Evolutionary conservation across 345 rosid genomes (phyloP).

Genomic region (Syzygium oleosum): DNA sequence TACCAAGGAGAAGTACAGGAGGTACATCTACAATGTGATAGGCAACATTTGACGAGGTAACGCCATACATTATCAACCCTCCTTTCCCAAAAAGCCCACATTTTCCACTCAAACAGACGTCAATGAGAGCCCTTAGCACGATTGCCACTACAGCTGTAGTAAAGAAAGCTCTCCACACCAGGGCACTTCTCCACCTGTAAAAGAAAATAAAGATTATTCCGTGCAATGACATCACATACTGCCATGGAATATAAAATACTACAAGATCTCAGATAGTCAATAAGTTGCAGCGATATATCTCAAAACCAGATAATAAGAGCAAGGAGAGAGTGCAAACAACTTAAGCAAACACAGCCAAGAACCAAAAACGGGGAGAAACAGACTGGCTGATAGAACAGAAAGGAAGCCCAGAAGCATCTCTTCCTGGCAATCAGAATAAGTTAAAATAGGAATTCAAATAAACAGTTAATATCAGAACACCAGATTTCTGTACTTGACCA

Average conservation of each 20-base stretch:
- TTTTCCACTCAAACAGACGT: slow-evolving; percentile 69
- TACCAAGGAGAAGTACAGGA: slow-evolving; percentile 69
- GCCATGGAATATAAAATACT: background rate
- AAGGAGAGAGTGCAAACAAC: background rate
- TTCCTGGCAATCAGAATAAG: background rate
- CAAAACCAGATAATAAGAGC: background rate
- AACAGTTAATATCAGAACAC: background rate
- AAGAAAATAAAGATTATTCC: background rate
- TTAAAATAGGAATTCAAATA: background rate
- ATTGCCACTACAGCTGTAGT: slow-evolving; percentile 85
- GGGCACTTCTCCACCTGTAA: slow-evolving; percentile 88
- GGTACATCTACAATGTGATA: slow-evolving; percentile 77
- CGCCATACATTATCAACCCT: slow-evolving; percentile 87
- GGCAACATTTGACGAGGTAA: slow-evolving; percentile 49
- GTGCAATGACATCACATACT: background rate
- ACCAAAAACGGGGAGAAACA: background rate
- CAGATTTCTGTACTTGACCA: background rate
- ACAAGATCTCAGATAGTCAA: background rate
- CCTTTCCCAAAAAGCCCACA: slow-evolving; percentile 94
- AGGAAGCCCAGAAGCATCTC: background rate
- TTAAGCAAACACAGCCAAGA: background rate
- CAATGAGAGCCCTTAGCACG: slow-evolving; percentile 78
- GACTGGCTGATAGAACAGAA: background rate
- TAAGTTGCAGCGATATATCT: background rate
- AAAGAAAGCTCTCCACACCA: slow-evolving; percentile 89